A percentile compares a stretch with the other conserved stretches of the same genome.
phyloP scores from a whole-genome alignment of 257 asterid genomes.

The Prunella vulgaris region DNA sequence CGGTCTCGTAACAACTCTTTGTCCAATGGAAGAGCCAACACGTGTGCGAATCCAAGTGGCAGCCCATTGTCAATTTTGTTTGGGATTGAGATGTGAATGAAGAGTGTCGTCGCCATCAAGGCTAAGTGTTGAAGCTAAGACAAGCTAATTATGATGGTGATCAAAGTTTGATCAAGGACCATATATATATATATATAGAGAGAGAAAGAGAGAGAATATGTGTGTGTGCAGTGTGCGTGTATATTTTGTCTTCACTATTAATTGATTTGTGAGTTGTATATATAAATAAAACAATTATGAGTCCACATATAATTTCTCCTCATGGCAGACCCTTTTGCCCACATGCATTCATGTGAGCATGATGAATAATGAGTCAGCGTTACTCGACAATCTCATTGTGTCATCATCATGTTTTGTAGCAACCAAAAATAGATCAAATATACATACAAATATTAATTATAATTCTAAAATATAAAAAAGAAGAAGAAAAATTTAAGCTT shows the following conservation, averaged over 20 bases:
- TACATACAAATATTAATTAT: neutral
- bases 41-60: neutral
- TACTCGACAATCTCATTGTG: constrained; percentile 22
- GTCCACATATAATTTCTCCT: neutral
- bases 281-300: neutral
- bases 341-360: constrained; percentile 32
- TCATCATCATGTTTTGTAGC: constrained; percentile 15
- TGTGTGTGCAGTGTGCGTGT: neutral
- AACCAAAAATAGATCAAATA: neutral
- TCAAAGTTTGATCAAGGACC: constrained; percentile 21
- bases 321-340: neutral
- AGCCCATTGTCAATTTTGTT: neutral
- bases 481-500: too few relatives aligned
- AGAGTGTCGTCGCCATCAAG: constrained; percentile 21
- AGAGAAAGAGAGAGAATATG: too few relatives aligned
- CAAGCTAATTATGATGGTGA: constrained; percentile 11
- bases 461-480: too few relatives aligned
- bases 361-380: constrained; percentile 28
- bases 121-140: constrained; percentile 18
- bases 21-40: neutral
- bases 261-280: neutral
- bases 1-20: neutral
- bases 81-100: constrained; percentile 12
- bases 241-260: neutral
- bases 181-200: neutral